A percentile compares a stretch with the other conserved stretches of the same genome.
These are phyloP conservation scores for Tolypocladium paradoxum DNA, from an alignment of 2,329 filamentous ascomycete species.

Conservation along the genomic window DNA sequence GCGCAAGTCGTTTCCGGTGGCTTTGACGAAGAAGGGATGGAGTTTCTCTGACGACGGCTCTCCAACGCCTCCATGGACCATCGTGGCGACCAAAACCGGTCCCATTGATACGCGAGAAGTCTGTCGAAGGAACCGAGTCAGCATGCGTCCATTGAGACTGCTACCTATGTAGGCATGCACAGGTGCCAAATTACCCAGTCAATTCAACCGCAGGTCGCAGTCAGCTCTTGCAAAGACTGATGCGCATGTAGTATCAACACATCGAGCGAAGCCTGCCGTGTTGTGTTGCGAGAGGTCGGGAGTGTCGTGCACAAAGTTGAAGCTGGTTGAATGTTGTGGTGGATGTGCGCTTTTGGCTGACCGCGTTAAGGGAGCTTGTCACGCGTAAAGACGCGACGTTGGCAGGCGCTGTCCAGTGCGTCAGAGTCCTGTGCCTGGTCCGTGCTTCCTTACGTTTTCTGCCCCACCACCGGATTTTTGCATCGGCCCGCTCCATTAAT, in stretches of 20 bases:
- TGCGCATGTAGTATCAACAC: no score
- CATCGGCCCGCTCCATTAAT: constrained; percentile 19
- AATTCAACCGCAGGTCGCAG: background rate
- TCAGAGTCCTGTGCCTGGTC: background rate
- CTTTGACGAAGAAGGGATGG: constrained; percentile 43
- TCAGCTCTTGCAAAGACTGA: background rate
- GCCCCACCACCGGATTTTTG: constrained; percentile 23
- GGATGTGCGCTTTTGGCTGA: background rate
- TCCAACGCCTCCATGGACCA: constrained; percentile 29
- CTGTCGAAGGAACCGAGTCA: constrained; percentile 1
- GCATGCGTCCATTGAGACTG: background rate
- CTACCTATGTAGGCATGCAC: background rate
- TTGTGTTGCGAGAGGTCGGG: background rate
- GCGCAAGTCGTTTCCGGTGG: constrained; percentile 5
- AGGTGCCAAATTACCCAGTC: background rate
- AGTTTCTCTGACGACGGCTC: constrained; percentile 31
- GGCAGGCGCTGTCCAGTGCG: background rate
- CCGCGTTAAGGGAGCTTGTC: background rate
- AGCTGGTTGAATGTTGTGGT: background rate
- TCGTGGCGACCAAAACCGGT: constrained; percentile 29
- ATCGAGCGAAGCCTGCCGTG: background rate
- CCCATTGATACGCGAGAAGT: constrained; percentile 25
- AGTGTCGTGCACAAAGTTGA: background rate
- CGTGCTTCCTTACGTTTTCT: background rate
- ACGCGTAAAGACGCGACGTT: constrained; percentile 4